These are phyloP conservation scores for Penicillium sp. DNA, from an alignment of 2,329 filamentous ascomycete species.

Conservation along the genomic window DNA sequence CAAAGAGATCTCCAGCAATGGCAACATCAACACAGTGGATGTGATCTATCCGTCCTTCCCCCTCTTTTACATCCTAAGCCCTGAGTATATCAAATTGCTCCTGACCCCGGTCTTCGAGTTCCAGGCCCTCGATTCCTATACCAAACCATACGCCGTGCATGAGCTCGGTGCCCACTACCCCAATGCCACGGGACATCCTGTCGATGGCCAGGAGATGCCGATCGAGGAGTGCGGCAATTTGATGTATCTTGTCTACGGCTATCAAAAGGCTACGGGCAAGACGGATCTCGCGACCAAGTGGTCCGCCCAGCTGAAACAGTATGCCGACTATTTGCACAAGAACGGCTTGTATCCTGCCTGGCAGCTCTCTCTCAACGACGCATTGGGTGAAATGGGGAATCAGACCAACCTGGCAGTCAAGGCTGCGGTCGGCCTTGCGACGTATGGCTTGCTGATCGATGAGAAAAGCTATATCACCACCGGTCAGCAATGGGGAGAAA, in stretches of 20 bases:
- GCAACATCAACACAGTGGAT: conserved; percentile 40
- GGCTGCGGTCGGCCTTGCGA: conserved; percentile 37
- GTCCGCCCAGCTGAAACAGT: conserved; percentile 28
- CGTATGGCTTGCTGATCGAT: conserved; percentile 23
- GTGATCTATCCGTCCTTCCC: conserved; percentile 39
- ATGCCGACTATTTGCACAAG: conserved; percentile 34
- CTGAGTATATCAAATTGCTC: conserved; percentile 37
- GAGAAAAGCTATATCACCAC: conserved; percentile 30
- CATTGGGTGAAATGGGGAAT: conserved; percentile 33
- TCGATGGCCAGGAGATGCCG: conserved; percentile 33
- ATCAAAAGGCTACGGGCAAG: conserved; percentile 33
- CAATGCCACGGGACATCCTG: conserved; percentile 34
- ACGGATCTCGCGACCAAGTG: conserved; percentile 29
- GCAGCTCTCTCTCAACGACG: conserved; percentile 39
- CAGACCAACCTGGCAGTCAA: conserved; percentile 43
- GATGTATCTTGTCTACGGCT: conserved; percentile 33
- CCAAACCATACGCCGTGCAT: conserved; percentile 32
- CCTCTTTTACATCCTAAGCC: conserved; percentile 37
- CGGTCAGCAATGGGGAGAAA: conserved; percentile 30
- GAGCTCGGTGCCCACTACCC: conserved; percentile 35
- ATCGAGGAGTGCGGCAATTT: conserved; percentile 38
- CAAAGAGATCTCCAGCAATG: conserved; percentile 40
- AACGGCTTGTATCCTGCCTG: conserved; percentile 32
- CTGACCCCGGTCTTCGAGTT: conserved; percentile 40
- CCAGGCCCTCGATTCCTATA: conserved; percentile 30